These are phyloP conservation scores for Lactifluus subvellereus DNA, from an alignment of 768 basidiomycete species.

Conservation along the genomic window DNA sequence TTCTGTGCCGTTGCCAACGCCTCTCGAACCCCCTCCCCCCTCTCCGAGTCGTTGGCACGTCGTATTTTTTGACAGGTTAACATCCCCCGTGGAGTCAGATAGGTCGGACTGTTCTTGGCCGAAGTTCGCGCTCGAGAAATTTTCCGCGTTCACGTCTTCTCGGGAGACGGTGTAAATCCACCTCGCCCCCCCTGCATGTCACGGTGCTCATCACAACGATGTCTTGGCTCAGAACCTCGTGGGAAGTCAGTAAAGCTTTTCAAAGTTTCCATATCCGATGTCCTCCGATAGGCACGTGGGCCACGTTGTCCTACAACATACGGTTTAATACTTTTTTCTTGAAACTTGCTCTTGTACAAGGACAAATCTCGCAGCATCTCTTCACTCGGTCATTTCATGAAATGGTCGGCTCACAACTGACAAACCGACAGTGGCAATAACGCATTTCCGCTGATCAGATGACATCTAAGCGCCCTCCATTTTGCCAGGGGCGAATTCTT, in stretches of 20 bases:
- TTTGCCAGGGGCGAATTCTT: neutral
- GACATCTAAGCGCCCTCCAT: constrained; percentile 2
- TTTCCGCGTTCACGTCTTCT: constrained; percentile 3
- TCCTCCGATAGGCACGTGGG: neutral
- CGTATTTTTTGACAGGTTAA: constrained; percentile 6
- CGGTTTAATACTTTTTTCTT: neutral
- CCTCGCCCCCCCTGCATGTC: neutral
- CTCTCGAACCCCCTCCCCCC: neutral
- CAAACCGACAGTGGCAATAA: neutral
- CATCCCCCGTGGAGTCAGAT: constrained; percentile 2
- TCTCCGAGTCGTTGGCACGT: neutral
- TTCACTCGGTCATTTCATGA: neutral
- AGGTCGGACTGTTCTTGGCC: neutral
- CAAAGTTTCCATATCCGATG: neutral
- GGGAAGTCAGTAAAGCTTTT: neutral
- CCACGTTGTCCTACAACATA: neutral
- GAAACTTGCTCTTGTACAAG: neutral
- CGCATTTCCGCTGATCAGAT: neutral
- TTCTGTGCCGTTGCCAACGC: neutral
- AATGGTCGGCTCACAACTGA: neutral
- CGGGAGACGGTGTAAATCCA: neutral
- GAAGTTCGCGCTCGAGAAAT: neutral
- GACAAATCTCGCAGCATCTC: neutral
- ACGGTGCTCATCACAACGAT: neutral
- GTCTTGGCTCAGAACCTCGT: constrained; percentile 4